These are phyloP conservation scores for Ascochyta viciae-villosae DNA, from an alignment of 2,329 filamentous ascomycete species.

Conservation along the genomic window DNA sequence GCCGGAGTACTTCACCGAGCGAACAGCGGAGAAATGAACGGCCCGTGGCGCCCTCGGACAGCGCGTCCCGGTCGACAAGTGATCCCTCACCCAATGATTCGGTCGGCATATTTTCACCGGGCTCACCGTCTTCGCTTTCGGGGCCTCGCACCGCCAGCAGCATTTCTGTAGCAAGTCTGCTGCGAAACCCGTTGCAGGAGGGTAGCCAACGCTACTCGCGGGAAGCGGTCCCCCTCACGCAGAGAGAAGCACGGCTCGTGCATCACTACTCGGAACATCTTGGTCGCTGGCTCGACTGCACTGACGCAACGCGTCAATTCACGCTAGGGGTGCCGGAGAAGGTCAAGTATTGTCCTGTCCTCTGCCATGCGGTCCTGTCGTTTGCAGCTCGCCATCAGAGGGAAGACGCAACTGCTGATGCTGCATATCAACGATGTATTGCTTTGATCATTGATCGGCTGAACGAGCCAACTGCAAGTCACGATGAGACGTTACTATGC, in stretches of 20 bases:
- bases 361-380: constrained; percentile 39
- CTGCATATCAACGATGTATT: constrained; percentile 40
- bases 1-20: constrained; percentile 27
- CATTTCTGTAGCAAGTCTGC: constrained; percentile 22
- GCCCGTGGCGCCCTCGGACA: constrained; percentile 19
- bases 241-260: constrained; percentile 35
- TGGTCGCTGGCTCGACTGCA: constrained; percentile 43
- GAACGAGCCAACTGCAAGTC: constrained; percentile 31
- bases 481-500: constrained; percentile 40
- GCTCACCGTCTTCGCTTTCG: constrained; percentile 12
- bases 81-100: constrained; percentile 20
- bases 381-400: constrained; percentile 39
- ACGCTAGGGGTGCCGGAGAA: constrained; percentile 38
- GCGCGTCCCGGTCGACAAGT: constrained; percentile 20
- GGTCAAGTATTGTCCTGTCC: constrained; percentile 35
- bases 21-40: not conserved
- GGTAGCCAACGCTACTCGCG: constrained; percentile 11
- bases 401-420: constrained; percentile 28
- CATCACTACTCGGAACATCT: constrained; percentile 42
- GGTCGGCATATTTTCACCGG: constrained; percentile 21
- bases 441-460: constrained; percentile 40
- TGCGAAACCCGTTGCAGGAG: constrained; percentile 13
- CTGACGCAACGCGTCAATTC: constrained; percentile 41
- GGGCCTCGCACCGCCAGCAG: constrained; percentile 1
- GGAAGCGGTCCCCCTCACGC: constrained; percentile 23